Conservation (phyloP, 192 early-diverging fungal species). For the Piromyces sp. region DNA sequence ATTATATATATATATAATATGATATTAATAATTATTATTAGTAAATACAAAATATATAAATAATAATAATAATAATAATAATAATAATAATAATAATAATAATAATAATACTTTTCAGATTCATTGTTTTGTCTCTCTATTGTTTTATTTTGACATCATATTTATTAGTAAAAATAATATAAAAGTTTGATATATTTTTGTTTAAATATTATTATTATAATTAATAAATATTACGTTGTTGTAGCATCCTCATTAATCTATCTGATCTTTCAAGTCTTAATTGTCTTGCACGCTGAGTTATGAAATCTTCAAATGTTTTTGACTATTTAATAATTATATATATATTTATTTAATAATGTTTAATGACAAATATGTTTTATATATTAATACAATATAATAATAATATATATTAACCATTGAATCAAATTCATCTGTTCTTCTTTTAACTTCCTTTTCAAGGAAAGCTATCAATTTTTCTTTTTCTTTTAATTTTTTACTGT, state of each 20-base stretch:
- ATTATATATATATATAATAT: too few species aligned
- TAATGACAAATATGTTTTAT: background rate
- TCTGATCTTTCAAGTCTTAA: constrained; percentile 20
- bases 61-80: too few species aligned
- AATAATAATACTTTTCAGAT: too few species aligned
- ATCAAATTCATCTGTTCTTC: constrained; percentile 26
- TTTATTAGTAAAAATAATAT: too few species aligned
- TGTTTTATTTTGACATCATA: too few species aligned
- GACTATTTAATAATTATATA: constrained; percentile 14
- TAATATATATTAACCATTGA: constrained; percentile 24
- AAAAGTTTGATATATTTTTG: too few species aligned
- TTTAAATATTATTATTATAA: too few species aligned
- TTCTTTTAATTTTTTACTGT: constrained; percentile 24
- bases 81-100: too few species aligned
- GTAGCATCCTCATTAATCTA: constrained; percentile 6
- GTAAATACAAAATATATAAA: too few species aligned
- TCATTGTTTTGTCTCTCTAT: too few species aligned
- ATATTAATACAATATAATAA: too few species aligned
- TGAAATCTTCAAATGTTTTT: constrained; percentile 38
- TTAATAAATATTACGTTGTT: background rate
- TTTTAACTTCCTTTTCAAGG: constrained; percentile 29
- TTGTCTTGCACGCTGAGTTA: constrained; percentile 20
- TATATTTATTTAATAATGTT: background rate
- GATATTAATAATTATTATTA: too few species aligned
- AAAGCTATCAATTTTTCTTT: constrained; percentile 28